Evolutionary conservation across 805 yeast species (phyloP).

Genomic region (Wickerhamiella lipophila): DNA sequence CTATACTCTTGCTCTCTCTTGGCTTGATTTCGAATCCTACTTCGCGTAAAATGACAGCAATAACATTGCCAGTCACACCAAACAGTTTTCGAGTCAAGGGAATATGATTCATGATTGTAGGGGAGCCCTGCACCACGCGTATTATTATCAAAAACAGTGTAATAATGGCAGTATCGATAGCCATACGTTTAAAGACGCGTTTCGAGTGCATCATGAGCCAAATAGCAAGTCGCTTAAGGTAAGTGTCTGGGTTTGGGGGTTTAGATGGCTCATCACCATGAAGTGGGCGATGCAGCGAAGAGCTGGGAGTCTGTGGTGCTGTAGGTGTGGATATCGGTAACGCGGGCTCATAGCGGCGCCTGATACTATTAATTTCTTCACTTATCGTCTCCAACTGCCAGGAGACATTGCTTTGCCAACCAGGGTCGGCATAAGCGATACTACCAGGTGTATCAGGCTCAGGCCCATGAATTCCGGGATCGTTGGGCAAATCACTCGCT

Average conservation of each 20-base stretch:
- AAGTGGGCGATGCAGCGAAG: neutral
- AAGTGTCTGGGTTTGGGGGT: neutral
- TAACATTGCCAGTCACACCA: conserved; percentile 15
- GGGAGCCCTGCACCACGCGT: conserved; percentile 17
- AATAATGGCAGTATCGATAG: conserved; percentile 15
- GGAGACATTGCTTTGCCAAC: conserved; percentile 22
- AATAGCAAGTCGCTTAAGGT: neutral
- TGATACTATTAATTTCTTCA: conserved; percentile 22
- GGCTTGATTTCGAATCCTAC: conserved; percentile 19
- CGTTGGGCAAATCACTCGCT: neutral
- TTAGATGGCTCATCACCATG: neutral
- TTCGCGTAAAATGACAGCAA: conserved; percentile 19
- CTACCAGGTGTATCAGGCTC: conserved; percentile 1
- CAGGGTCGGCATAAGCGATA: neutral
- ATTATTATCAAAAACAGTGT: conserved; percentile 15
- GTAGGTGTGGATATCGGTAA: too few species aligned
- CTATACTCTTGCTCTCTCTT: too few species aligned
- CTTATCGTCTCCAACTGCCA: conserved; percentile 23
- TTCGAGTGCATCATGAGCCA: neutral
- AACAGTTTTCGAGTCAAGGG: conserved; percentile 15
- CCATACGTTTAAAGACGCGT: conserved; percentile 13
- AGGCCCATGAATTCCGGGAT: conserved; percentile 5
- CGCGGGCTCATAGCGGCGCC: conserved; percentile 13
- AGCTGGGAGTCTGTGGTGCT: neutral
- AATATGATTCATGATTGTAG: conserved; percentile 13